Conservation (phyloP, 768 basidiomycete genomes). For the Gyrodon lividus region DNA sequence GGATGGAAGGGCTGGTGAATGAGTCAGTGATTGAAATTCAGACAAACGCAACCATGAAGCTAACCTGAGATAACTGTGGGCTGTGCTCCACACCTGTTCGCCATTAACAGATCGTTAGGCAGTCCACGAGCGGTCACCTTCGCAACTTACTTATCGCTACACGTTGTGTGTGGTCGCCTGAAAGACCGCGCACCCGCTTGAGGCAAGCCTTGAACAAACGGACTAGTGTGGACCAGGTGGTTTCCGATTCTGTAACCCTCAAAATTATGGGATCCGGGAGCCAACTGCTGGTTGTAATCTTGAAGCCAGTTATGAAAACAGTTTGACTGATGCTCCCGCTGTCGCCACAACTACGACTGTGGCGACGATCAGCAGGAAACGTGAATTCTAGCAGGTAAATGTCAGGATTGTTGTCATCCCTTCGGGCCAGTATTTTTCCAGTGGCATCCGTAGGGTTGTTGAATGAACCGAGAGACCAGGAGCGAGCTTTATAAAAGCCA, state of each 20-base stretch:
- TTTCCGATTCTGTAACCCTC: background rate
- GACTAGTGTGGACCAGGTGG: background rate
- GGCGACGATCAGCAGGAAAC: background rate
- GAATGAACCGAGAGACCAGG: background rate
- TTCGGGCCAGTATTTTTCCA: background rate
- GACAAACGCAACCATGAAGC: background rate
- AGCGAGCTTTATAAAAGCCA: background rate
- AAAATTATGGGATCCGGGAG: background rate
- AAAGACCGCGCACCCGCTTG: background rate
- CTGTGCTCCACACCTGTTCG: background rate
- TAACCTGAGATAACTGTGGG: background rate
- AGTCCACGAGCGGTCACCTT: background rate
- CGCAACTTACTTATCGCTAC: background rate
- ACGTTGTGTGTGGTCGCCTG: background rate
- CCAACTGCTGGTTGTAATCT: background rate
- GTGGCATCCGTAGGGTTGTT: background rate
- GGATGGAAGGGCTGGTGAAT: background rate
- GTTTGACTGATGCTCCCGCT: background rate
- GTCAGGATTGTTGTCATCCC: background rate
- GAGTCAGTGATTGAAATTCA: background rate
- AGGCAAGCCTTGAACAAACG: background rate
- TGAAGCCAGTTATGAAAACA: conserved; percentile 5
- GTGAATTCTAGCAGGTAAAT: background rate
- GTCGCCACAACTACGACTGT: background rate
- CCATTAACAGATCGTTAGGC: background rate